Evolutionary conservation across 768 basidiomycete species (phyloP), one percentile per base, ranked within the genome.

Genomic region (Rhizopogon vinicolor): DNA sequence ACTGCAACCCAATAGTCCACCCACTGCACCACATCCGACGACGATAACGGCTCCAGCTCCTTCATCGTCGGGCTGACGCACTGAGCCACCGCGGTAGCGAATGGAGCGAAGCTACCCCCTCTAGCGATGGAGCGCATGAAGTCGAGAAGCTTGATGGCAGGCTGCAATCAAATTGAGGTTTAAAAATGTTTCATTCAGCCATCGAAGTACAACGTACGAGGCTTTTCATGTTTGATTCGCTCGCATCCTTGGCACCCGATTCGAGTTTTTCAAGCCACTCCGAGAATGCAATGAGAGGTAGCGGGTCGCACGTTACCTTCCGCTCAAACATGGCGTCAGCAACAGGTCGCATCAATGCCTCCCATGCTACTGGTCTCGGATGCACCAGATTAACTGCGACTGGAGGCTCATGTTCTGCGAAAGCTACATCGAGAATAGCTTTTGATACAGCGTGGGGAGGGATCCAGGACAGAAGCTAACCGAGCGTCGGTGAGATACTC

Each of bases 1-100:
- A 54, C 40, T 8, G 40, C 56, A 41, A 58, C 64, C 74, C 74
- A 75, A 53, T 75, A 75, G 28, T 56, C 61, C 14, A 74, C 59
- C 74, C 74, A 75, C 41, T 55, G 42, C 4, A 51, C 51, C 5
- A 60, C 70, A 50, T 72, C 63, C 3, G 54, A 49, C 3, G 46
- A 56, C 4, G 53, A 61, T 6, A 74, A 48, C 5, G 60, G 46
- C 25, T 62, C 53, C 19, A 72, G 52, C 2, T 49, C 44, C 22
- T 57, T 63, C 61, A 76, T 64, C 2, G 67, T 68, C 39, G 54
- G 39, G 52, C 75, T 77, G 43, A 70, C 41, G 1, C 43, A 48
- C 19, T 63, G 66, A 0, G 65, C 60, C 52, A 70, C 71, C 9
- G 46, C 55, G 0, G 65, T 71, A 0, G 65, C 43, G 49, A 74